Percentiles rank a stretch among this genome's conserved stretches.
Evolutionary conservation across 2,329 filamentous ascomycete species (phyloP).

Genomic region (Xylaria sp.): DNA sequence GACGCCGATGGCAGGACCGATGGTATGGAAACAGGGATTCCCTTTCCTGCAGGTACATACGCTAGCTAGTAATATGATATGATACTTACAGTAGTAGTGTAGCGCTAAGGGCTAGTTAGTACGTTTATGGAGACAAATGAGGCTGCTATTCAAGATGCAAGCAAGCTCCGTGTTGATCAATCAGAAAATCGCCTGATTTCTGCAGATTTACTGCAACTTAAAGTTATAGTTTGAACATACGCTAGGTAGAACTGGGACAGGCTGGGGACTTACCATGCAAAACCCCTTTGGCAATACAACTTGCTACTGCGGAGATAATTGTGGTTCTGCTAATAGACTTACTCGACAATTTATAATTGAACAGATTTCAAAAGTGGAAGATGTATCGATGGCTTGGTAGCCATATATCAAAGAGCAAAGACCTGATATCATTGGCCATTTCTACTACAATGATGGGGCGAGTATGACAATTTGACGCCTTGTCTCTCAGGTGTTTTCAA

Average conservation of each 20-base stretch:
- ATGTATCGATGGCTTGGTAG: neutral
- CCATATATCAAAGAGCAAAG: neutral
- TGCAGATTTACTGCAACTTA: conserved; percentile 1
- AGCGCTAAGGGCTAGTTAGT: conserved; percentile 2
- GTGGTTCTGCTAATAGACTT: neutral
- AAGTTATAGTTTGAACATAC: neutral
- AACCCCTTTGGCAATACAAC: neutral
- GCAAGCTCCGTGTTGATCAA: conserved; percentile 7
- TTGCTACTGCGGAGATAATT: neutral
- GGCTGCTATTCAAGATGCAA: conserved; percentile 3
- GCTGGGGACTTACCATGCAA: neutral
- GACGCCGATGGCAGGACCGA: conserved; percentile 21
- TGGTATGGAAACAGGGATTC: conserved; percentile 23
- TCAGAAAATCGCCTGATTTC: conserved; percentile 2
- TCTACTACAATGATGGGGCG: neutral
- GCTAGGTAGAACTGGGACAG: neutral
- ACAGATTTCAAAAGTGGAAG: neutral
- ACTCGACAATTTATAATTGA: neutral
- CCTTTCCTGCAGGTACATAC: conserved; percentile 19
- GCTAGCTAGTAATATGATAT: conserved; percentile 4
- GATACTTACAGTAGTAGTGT: conserved; percentile 9
- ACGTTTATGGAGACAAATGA: conserved; percentile 1
- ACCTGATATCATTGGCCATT: neutral
- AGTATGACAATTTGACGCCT: neutral
- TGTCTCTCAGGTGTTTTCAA: neutral